Percentiles rank a stretch among this genome's conserved stretches.
Evolutionary conservation across 306 rosid species (phyloP).

Genomic region (Astragalus membranaceus): DNA sequence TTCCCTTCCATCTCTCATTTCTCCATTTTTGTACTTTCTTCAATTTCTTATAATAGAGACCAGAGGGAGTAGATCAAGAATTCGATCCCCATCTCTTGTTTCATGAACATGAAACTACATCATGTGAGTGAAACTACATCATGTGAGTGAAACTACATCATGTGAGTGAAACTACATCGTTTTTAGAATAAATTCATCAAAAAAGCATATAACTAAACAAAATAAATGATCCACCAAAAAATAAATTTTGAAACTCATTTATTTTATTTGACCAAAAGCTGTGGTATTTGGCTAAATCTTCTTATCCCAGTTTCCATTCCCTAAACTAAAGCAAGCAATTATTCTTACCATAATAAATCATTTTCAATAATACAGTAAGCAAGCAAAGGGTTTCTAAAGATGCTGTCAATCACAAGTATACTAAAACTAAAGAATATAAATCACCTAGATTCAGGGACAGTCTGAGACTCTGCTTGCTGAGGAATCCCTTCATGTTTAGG

Average conservation of each 20-base stretch:
- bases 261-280: conserved; percentile 9
- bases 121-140: no score
- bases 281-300: conserved; percentile 6
- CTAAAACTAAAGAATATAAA: conserved; percentile 16
- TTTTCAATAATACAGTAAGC: background rate
- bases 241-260: conserved; percentile 4
- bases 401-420: conserved; percentile 1
- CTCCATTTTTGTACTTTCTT: no score
- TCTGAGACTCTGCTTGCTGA: conserved; percentile 43
- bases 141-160: no score
- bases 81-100: no score
- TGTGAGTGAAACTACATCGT: no score
- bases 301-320: background rate
- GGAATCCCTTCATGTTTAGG: conserved; percentile 42
- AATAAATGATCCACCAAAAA: no score
- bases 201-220: no score
- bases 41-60: no score
- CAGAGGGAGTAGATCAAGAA: no score
- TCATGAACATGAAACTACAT: no score
- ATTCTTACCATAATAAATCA: background rate
- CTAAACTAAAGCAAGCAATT: conserved; percentile 9
- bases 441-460: conserved; percentile 82
- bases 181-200: no score
- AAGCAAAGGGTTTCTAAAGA: conserved; percentile 1
- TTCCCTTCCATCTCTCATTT: no score